Conservation (phyloP, 1,139 yeast genomes). For the Fermentozyma sake region DNA sequence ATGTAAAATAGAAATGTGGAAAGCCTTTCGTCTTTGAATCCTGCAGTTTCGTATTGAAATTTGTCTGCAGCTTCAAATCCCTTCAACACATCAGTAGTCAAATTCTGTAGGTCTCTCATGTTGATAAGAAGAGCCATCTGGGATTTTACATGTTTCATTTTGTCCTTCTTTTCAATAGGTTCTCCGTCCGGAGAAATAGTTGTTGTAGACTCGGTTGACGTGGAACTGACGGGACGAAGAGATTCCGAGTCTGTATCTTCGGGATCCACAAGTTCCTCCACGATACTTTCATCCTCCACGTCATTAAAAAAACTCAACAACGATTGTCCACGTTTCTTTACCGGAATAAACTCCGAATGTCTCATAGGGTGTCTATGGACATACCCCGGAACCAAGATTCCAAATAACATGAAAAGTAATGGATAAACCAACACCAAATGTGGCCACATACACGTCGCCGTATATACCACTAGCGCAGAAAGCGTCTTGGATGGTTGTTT, state of each 20-base stretch:
- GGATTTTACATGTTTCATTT: conserved; percentile 23
- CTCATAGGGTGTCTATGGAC: conserved; percentile 64
- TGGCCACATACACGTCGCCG: conserved; percentile 66
- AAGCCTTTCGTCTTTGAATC: conserved; percentile 64
- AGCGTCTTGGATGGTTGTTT: conserved; percentile 56
- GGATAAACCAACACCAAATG: conserved; percentile 66
- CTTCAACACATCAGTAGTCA: conserved; percentile 53
- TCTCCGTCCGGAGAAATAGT: conserved; percentile 7
- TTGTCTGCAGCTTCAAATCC: conserved; percentile 51
- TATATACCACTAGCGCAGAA: conserved; percentile 46
- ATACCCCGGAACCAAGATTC: conserved; percentile 69
- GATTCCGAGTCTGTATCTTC: conserved; percentile 8
- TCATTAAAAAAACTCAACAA: conserved; percentile 46
- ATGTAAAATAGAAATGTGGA: conserved; percentile 54
- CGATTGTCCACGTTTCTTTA: conserved; percentile 53
- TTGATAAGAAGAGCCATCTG: conserved; percentile 47
- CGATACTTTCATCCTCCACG: conserved; percentile 36
- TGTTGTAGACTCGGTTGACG: conserved; percentile 14
- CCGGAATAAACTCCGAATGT: conserved; percentile 37
- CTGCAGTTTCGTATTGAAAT: conserved; percentile 60
- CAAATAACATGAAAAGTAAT: conserved; percentile 48
- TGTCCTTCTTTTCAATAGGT: conserved; percentile 15
- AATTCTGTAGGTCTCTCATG: conserved; percentile 58
- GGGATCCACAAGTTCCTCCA: conserved; percentile 32
- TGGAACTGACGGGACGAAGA: conserved; percentile 13